A percentile compares a stretch with the other conserved stretches of the same genome.
phyloP scores from a whole-genome alignment of 352 stramenopile species.

The Thraustochytrium striatum region DNA sequence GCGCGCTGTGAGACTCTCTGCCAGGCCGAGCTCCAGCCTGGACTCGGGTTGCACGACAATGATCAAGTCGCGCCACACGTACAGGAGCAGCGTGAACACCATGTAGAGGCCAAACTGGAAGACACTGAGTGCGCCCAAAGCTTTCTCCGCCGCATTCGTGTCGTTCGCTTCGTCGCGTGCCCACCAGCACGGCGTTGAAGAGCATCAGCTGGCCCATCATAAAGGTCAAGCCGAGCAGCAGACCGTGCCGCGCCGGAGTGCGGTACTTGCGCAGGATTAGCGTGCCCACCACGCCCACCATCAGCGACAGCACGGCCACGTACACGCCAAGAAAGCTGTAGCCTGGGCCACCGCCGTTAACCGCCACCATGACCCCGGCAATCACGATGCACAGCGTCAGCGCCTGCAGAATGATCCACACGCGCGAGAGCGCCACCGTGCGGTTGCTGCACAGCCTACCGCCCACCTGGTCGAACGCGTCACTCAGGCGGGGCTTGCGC shows the following conservation, averaged over 20 bases:
- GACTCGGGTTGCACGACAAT: slow-evolving; percentile 6
- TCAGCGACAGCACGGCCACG: slow-evolving; percentile 6
- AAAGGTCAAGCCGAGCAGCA: slow-evolving; percentile 27
- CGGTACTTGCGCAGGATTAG: slow-evolving; percentile 39
- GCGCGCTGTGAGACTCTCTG: too few relatives aligned
- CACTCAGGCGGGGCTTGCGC: too few relatives aligned
- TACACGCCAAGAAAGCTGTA: slow-evolving; percentile 33
- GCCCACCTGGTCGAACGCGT: slow-evolving; percentile 58
- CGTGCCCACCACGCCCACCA: slow-evolving; percentile 15
- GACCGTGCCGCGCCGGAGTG: slow-evolving; percentile 2
- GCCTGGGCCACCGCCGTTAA: background rate
- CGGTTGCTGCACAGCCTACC: background rate
- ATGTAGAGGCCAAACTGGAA: slow-evolving; percentile 25
- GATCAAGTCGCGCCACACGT: slow-evolving; percentile 7
- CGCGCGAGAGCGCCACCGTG: slow-evolving; percentile 7
- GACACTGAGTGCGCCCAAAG: slow-evolving; percentile 27
- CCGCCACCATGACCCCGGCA: background rate
- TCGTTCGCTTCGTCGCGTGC: background rate
- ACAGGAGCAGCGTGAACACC: slow-evolving; percentile 18
- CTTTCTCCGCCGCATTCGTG: background rate
- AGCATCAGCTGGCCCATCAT: slow-evolving; percentile 44
- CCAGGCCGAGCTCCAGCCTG: too few relatives aligned
- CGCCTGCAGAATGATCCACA: slow-evolving; percentile 39
- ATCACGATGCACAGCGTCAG: slow-evolving; percentile 25
- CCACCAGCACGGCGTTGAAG: background rate